phyloP scores from a whole-genome alignment of 345 rosid genomes.

The Populus ilicifolia region DNA sequence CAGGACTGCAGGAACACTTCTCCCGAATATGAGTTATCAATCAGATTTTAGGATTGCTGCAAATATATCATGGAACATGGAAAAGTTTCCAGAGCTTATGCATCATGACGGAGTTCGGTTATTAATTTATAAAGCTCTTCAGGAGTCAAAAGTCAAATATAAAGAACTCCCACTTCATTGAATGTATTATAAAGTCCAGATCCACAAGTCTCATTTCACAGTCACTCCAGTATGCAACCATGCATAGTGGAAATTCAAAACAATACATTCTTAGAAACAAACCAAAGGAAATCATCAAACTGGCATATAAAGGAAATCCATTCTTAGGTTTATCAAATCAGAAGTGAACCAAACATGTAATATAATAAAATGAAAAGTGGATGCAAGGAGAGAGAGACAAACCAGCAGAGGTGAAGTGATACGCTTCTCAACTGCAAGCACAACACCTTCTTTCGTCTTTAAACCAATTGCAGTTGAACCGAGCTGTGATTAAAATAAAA shows the following conservation, averaged over 20 bases:
- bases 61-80: too few species aligned
- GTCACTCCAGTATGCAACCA: neutral
- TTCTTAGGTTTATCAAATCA: neutral
- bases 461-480: slow-evolving; percentile 96
- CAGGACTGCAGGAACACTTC: neutral
- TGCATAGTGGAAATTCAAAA: neutral
- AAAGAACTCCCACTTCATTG: neutral
- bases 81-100: neutral
- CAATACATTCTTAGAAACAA: neutral
- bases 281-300: neutral
- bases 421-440: slow-evolving; percentile 97
- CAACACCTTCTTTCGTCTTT: slow-evolving; percentile 94
- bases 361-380: neutral
- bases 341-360: neutral
- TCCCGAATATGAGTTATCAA: neutral
- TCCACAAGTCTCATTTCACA: neutral
- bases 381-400: slow-evolving; percentile 4
- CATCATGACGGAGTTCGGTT: slow-evolving; percentile 26
- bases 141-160: neutral
- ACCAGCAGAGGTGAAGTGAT: slow-evolving; percentile 91
- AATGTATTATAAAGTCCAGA: neutral
- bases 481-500: slow-evolving; percentile 40
- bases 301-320: neutral
- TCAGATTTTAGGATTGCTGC: neutral
- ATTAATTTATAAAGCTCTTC: neutral